These are phyloP conservation scores for Pelargonium fulgidum DNA, from an alignment of 441 rosid genomes.

Conservation along the genomic window DNA sequence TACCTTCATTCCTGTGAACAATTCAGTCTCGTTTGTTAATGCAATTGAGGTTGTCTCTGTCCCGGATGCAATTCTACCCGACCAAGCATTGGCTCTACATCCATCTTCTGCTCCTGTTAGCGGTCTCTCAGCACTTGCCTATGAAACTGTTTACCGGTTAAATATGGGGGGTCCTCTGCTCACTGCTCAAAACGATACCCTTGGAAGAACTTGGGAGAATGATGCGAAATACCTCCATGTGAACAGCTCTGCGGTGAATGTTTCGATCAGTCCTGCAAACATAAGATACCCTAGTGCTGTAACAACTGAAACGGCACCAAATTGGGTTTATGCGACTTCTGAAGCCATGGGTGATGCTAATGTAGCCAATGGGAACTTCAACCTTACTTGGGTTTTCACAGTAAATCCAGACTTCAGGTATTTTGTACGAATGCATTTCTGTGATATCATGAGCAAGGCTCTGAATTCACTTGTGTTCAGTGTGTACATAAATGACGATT, in stretches of 20 bases:
- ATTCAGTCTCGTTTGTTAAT: conserved; percentile 72
- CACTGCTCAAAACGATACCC: conserved; percentile 75
- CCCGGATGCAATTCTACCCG: conserved; percentile 67
- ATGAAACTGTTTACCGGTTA: conserved; percentile 82
- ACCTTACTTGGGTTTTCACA: conserved; percentile 75
- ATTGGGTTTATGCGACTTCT: conserved; percentile 81
- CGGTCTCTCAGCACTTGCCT: conserved; percentile 66
- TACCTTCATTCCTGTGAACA: conserved; percentile 61
- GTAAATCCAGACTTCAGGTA: conserved; percentile 67
- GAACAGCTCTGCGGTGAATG: conserved; percentile 65
- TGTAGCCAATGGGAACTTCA: conserved; percentile 59
- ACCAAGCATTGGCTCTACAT: conserved; percentile 58
- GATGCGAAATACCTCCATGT: conserved; percentile 71
- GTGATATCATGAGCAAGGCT: conserved; percentile 68
- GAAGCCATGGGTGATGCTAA: conserved; percentile 79
- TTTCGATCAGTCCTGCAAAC: conserved; percentile 55
- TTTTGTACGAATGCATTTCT: conserved; percentile 81
- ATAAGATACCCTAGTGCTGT: conserved; percentile 43
- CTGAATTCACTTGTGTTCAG: conserved; percentile 70
- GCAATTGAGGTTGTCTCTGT: conserved; percentile 83
- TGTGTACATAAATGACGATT: conserved; percentile 68
- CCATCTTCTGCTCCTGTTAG: conserved; percentile 42
- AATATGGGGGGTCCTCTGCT: conserved; percentile 90
- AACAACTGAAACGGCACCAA: conserved; percentile 72
- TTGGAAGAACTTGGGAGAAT: conserved; percentile 86